Evolutionary conservation across 441 rosid species (phyloP), one percentile per base, ranked within the genome.

Genomic region (Bocquillonia castaneifolia): DNA sequence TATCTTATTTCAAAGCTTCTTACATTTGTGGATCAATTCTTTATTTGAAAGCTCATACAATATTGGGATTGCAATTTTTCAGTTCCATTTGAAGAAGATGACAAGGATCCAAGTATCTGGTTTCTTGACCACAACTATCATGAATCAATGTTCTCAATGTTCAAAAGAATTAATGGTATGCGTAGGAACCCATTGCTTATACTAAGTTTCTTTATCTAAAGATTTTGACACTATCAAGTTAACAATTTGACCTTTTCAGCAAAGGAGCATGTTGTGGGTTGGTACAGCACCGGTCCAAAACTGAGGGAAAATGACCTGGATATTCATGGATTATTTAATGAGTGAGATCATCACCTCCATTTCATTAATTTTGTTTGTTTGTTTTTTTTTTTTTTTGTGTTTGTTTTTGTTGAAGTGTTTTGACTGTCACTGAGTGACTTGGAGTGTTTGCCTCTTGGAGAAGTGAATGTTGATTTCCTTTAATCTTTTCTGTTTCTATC

Each of bases 41-140:
- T 63, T 59, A 28, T 13, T 58, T 58, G 29, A 34, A 31, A 51
- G 59, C 71, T 72, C 20, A 37, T 59, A 36, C 61, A 18, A 28
- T 69, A 13, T 62, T 64, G 66, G 64, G 66, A 61, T 59, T 58
- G 45, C 79, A 20, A 63, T 50, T 71, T 77, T 74, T 66, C 83
- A 91, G 93, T 91, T 60, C 97, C 97, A 26, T 91, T 91, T 58
- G 97, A 91, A 78, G 97, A 91, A 77, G 97, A 91, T 67, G 96
- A 89, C 20, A 91, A 85, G 77, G 96, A 89, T 72, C 75, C 92
- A 9, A 75, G 85, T 76, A 88, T 91, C 28, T 91, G 97, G 96
- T 91, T 88, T 79, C 85, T 91, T 68, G 91, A 88, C 79, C 95
- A 91, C 76, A 91, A 88, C 76, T 91, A 88, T 81, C 93, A 88